Percentiles rank a stretch among this genome's conserved stretches.
Evolutionary conservation across 176 grass and related monocot species (phyloP).

Genomic region (Melocanna baccifera): DNA sequence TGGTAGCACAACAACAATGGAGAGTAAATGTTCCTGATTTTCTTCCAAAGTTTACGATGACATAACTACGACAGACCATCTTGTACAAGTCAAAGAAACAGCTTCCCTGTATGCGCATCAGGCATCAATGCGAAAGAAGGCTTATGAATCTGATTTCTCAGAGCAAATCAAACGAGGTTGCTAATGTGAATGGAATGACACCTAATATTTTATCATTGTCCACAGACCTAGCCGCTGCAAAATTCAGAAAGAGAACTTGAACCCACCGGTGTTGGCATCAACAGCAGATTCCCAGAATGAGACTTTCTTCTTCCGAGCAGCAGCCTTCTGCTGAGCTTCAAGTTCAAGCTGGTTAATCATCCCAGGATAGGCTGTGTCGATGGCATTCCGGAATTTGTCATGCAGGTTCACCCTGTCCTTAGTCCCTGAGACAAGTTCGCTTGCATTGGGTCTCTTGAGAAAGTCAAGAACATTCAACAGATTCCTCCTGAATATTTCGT

Average conservation of each 20-base stretch:
- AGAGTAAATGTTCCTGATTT: background rate
- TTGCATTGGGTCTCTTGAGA: constrained; percentile 78
- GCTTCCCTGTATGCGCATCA: background rate
- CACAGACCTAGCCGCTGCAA: background rate
- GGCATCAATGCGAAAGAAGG: background rate
- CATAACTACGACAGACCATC: background rate
- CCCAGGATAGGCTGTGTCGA: constrained; percentile 56
- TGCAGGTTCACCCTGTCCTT: constrained; percentile 77
- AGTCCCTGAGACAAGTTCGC: constrained; percentile 79
- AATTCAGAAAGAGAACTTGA: constrained; percentile 87
- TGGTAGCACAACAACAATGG: background rate
- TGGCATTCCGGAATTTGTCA: constrained; percentile 69
- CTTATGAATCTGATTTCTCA: background rate
- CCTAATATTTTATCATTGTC: background rate
- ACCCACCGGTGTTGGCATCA: constrained; percentile 67
- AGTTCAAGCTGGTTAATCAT: constrained; percentile 60
- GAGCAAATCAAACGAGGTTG: background rate
- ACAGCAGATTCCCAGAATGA: constrained; percentile 76
- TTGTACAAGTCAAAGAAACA: background rate
- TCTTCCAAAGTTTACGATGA: background rate
- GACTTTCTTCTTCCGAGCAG: constrained; percentile 61
- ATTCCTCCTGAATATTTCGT: too few species aligned
- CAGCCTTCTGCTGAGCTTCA: constrained; percentile 63
- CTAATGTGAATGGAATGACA: background rate
- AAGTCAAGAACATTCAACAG: constrained; percentile 90